Base-by-base conservation (phyloP, 2,329 filamentous ascomycete genomes). In the Talaromyces sp. region DNA sequence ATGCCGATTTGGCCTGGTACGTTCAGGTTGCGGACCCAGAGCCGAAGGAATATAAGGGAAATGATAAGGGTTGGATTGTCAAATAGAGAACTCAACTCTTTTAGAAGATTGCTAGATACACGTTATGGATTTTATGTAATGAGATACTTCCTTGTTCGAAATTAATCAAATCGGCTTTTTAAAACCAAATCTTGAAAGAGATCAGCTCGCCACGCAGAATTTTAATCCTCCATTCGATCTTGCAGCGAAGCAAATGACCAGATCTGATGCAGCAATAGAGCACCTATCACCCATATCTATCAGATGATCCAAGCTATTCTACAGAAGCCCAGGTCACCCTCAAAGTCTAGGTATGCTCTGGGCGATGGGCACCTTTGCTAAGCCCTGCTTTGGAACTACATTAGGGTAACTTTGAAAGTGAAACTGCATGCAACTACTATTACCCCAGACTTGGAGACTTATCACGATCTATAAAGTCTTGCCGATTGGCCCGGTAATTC, bases 1-100 rank as follows among this genome's bases (percentile, higher is more conserved):
- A 56, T 56, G 50, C 50, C n/a, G 50, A 56, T 35, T 56, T 56
- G 50, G 50, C 50, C 24, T 56, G 50, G 50, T 56, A 56, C 33
- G 50, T 56, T 13, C 27, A 56, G 50, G 50, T 56, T 56, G 50
- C 24, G 22, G 33, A 56, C 50, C 27, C 10, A 8, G 27, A 31
- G 50, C 50, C 50, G 22, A 33, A 56, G 24, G 50, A 31, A 37
- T 56, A 56, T 16, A 56, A 33, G 27, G 50, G 50, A 13, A 56
- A 56, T 56, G 50, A 56, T 56, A 56, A 56, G 50, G 33, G 50
- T 13, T 56, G 50, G 50, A 56, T 56, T 56, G 27, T 47, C 10
- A 47, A 47, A 47, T 47, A 47, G 11, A 47, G 19, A 13, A 47
- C 24, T 10, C 5, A 6, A 10, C 5, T 10, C 24, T 24, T 4